Evolutionary conservation across 208 protist species (phyloP), one percentile per base, ranked within the genome.

Genomic region (Trypanosoma conorhini): DNA sequence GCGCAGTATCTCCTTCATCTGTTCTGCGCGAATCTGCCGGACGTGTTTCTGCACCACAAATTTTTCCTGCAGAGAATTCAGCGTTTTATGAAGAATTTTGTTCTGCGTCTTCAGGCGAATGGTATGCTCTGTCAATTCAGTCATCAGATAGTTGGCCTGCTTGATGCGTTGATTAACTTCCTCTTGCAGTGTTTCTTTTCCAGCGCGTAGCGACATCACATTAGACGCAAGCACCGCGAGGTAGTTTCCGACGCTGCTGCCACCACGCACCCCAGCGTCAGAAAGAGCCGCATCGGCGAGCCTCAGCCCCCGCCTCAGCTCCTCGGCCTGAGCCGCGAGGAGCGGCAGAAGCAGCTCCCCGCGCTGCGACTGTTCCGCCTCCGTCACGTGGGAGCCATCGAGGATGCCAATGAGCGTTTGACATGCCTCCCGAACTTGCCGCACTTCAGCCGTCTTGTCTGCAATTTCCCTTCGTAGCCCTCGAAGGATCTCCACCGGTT

Each of bases 381-480:
- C 55, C 3, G 26, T 60, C 13, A 42, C 24, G 51, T 67, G 76
- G 33, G 63, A 66, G 38, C 88, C 85, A 26, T 88, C 81, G 35
- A 94, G 73, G 38, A 89, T 44, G 33, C 57, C 72, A 28, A 89
- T 44, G 40, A 77, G 62, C 1, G 51, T 61, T 22, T 68, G 52
- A 63, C 80, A 87, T 17, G 63, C 76, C 1, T 50, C 55, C 7
- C 67, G 75, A 24, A 93, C 77, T 31, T 82, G 73, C 33, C 82
- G 85, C 57, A 89, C 50, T 60, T 93, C 85, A 19, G 70, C 73
- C 9, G 82, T 52, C 51, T 72, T 83, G n/a, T 67, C 44, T 62
- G 62, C 8, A 51, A 58, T 35, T 59, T 75, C 77, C 55, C 58
- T 56, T 35, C 71, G 58, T 3, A 76, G 13, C 17, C 74, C 62